Percentiles rank a stretch among this genome's conserved stretches.
phyloP scores from a whole-genome alignment of 2,329 filamentous ascomycete genomes.

The Pseudogymnoascus sp. region DNA sequence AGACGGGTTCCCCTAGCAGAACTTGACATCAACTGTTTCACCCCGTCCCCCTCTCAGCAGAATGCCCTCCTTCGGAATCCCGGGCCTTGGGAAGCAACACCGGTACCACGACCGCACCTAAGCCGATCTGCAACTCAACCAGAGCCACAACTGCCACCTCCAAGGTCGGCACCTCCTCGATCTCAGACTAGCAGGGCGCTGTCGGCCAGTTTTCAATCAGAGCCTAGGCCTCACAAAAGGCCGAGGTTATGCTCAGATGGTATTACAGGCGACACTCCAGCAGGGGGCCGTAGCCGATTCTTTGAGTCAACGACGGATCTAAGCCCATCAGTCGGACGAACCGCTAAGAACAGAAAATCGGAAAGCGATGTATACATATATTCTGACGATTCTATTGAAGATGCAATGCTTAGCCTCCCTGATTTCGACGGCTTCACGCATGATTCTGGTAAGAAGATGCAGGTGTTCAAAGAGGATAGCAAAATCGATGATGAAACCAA shows the following conservation, averaged over 20 bases:
- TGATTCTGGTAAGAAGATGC: conserved; percentile 8
- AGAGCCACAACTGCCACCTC: conserved; percentile 27
- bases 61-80: conserved; percentile 46
- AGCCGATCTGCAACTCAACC: conserved; percentile 19
- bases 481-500: background rate
- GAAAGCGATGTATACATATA: conserved; percentile 40
- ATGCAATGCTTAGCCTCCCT: conserved; percentile 39
- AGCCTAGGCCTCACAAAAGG: conserved; percentile 41
- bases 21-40: conserved; percentile 59
- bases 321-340: conserved; percentile 33
- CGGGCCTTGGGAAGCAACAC: conserved; percentile 46
- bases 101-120: conserved; percentile 31
- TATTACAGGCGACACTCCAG: conserved; percentile 28
- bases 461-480: background rate
- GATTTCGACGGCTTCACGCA: conserved; percentile 25
- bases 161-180: conserved; percentile 27
- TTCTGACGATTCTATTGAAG: conserved; percentile 44
- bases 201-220: conserved; percentile 31
- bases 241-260: conserved; percentile 43
- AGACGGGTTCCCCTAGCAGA: conserved; percentile 57
- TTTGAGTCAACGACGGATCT: conserved; percentile 32
- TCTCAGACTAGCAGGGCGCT: conserved; percentile 35
- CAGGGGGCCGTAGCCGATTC: conserved; percentile 37
- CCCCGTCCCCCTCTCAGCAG: conserved; percentile 57
- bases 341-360: conserved; percentile 30